Evolutionary conservation across 2,329 filamentous ascomycete genomes (phyloP).

Genomic region (Ophiostoma quercus): DNA sequence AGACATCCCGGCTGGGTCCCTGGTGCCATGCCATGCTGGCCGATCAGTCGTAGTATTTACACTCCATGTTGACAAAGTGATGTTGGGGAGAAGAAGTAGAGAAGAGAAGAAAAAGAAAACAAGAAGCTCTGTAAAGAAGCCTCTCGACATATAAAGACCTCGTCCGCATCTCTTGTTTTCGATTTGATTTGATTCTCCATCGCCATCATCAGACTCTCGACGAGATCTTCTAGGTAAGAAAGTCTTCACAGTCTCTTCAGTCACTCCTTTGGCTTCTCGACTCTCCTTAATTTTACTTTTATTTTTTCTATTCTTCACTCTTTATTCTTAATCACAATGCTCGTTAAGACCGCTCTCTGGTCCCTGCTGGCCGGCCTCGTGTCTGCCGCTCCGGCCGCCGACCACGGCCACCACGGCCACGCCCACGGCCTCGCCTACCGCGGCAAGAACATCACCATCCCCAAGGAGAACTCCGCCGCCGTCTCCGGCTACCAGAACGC

Average conservation of each 20-base stretch:
- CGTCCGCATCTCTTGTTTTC: neutral
- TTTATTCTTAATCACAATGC: conserved; percentile 13
- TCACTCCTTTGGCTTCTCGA: neutral
- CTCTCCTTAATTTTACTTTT: neutral
- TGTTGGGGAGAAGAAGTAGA: too few species aligned
- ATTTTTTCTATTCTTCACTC: neutral
- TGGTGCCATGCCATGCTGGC: neutral
- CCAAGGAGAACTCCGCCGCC: neutral
- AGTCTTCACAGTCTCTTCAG: neutral
- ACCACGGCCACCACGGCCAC: neutral
- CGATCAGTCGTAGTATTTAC: neutral
- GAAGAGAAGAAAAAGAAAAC: neutral
- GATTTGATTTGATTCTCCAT: neutral
- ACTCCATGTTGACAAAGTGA: neutral
- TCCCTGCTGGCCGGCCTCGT: conserved; percentile 16
- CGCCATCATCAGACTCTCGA: neutral
- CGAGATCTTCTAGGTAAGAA: conserved; percentile 7
- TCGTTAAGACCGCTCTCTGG: conserved; percentile 8
- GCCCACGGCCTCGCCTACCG: neutral
- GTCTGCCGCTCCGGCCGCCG: neutral
- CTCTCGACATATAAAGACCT: neutral
- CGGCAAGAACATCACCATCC: neutral
- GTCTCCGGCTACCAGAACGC: conserved; percentile 39
- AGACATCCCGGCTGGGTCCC: neutral
- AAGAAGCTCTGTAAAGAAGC: too few species aligned